Evolutionary conservation across 805 yeast species (phyloP).

Genomic region (Sugiyamaella chiloensis): DNA sequence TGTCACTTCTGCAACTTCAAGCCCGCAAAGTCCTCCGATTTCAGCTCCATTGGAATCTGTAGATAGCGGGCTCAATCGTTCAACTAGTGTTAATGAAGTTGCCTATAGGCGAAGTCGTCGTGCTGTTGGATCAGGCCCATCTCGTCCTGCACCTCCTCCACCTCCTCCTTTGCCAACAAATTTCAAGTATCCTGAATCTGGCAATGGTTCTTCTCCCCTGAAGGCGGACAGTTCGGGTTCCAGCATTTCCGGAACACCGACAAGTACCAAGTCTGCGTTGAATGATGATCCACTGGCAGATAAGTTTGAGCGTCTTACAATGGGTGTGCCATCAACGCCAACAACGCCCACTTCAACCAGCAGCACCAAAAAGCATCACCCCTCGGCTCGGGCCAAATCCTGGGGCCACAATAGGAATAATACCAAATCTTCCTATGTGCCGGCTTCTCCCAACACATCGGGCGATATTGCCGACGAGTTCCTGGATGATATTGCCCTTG

Average conservation of each 20-base stretch:
- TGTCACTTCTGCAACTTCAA: conserved; percentile 1
- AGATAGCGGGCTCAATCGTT: conserved; percentile 12
- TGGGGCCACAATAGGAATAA: conserved; percentile 59
- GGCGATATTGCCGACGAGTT: conserved; percentile 23
- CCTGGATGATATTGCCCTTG: conserved; percentile 22
- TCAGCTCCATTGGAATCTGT: conserved; percentile 5
- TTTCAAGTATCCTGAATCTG: conserved; percentile 18
- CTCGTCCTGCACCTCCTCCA: conserved; percentile 15
- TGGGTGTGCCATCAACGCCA: neutral
- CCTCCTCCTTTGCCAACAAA: conserved; percentile 18
- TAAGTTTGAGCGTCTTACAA: neutral
- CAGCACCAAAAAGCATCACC: conserved; percentile 46
- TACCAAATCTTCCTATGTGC: conserved; percentile 7
- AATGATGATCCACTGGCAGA: conserved; percentile 5
- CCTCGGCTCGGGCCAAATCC: conserved; percentile 85
- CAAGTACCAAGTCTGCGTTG: neutral
- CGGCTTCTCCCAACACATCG: conserved; percentile 10
- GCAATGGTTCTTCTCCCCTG: conserved; percentile 22
- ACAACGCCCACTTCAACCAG: neutral
- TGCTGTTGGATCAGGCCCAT: conserved; percentile 23
- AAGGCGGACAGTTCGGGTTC: neutral
- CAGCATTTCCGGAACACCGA: neutral
- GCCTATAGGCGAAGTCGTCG: conserved; percentile 17
- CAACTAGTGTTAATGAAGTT: conserved; percentile 22
- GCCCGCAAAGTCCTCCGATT: conserved; percentile 2